Conservation (phyloP, 2,329 filamentous ascomycete species). For the Penicillium sp. region DNA sequence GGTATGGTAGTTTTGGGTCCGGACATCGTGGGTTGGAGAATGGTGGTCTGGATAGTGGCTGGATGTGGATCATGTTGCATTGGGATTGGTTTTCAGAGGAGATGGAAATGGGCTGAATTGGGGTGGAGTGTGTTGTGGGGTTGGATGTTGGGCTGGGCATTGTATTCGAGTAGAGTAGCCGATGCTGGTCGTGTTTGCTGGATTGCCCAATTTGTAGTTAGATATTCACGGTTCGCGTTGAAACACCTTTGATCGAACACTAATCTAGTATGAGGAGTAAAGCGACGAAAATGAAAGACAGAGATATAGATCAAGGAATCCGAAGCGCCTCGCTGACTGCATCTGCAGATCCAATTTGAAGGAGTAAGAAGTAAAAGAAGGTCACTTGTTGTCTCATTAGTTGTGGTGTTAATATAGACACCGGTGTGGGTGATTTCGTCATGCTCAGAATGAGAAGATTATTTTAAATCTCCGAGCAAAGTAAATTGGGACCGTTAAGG, state of each 20-base stretch:
- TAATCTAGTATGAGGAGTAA: conserved; percentile 6
- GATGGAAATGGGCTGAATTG: too few relatives aligned
- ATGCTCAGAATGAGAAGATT: not conserved
- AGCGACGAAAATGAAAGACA: not conserved
- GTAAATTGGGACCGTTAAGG: too few relatives aligned
- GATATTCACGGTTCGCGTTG: not conserved
- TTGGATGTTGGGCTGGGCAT: too few relatives aligned
- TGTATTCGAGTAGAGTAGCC: too few relatives aligned
- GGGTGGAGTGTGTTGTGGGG: too few relatives aligned
- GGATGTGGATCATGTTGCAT: too few relatives aligned
- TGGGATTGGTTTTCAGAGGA: too few relatives aligned
- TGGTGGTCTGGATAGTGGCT: too few relatives aligned
- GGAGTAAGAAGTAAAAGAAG: not conserved
- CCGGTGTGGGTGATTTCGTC: not conserved
- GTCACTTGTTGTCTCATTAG: conserved; percentile 12
- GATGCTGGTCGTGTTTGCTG: conserved; percentile 12
- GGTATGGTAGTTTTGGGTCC: too few relatives aligned
- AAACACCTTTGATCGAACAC: conserved; percentile 9
- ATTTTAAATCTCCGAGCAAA: not conserved
- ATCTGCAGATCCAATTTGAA: conserved; percentile 8
- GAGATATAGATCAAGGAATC: not conserved
- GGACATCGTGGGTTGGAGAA: too few relatives aligned
- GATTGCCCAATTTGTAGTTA: not conserved
- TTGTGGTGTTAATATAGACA: not conserved
- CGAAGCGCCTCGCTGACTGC: conserved; percentile 15